These are phyloP conservation scores for Melaleuca alternifolia DNA, from an alignment of 345 rosid genomes.

Conservation along the genomic window DNA sequence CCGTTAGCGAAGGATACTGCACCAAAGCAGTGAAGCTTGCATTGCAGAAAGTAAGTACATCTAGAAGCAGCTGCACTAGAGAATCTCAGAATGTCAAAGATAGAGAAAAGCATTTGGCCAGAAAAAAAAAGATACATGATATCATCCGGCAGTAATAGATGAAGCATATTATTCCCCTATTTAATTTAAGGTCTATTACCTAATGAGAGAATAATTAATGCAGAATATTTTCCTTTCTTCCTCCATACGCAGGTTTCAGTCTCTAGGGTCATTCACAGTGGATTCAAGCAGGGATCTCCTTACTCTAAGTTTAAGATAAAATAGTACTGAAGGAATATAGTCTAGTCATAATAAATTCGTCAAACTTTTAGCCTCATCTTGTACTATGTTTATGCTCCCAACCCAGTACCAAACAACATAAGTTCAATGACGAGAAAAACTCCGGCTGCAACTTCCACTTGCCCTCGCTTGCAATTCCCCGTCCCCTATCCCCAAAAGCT, in stretches of 20 bases:
- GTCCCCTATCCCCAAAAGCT: not conserved
- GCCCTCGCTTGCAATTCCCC: not conserved
- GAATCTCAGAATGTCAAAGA: conserved; percentile 3
- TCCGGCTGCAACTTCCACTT: not conserved
- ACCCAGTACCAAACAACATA: not conserved
- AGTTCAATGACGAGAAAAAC: not conserved
- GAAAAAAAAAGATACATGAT: not conserved
- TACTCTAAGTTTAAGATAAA: not conserved
- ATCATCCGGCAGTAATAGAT: not conserved
- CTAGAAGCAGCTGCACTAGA: conserved; percentile 69
- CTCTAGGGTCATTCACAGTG: not conserved
- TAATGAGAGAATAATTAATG: not conserved
- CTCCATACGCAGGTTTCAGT: not conserved
- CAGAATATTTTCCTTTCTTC: not conserved
- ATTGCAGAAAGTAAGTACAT: conserved; percentile 48
- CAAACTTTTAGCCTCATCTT: not conserved
- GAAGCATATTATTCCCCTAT: not conserved
- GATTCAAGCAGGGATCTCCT: not conserved
- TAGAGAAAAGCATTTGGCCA: not conserved
- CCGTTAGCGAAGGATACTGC: conserved; percentile 19
- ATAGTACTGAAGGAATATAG: not conserved
- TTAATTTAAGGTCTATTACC: not conserved
- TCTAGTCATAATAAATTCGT: not conserved
- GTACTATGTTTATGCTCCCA: not conserved
- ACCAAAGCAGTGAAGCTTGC: conserved; percentile 39